These are phyloP conservation scores for Gossypium lobatum DNA, from an alignment of 441 rosid species.

Conservation along the genomic window DNA sequence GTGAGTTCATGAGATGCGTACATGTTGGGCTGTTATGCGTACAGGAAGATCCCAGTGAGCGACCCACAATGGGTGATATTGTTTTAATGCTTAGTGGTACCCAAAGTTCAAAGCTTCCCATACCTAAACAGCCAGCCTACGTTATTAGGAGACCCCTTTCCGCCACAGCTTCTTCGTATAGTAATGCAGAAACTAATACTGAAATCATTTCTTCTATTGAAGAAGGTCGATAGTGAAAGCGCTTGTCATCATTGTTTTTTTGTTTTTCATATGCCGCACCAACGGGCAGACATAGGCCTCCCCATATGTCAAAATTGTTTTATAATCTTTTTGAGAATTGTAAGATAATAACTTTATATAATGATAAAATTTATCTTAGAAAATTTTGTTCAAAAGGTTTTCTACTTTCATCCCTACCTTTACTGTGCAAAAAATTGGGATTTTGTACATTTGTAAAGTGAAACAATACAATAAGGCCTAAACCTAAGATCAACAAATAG, in stretches of 20 bases:
- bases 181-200: slow-evolving; percentile 12
- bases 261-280: too few relatives aligned
- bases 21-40: slow-evolving; percentile 55
- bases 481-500: too few relatives aligned
- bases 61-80: slow-evolving; percentile 42
- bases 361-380: too few relatives aligned
- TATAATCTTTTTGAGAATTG: too few relatives aligned
- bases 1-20: slow-evolving; percentile 39
- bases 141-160: slow-evolving; percentile 15
- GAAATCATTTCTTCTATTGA: not conserved
- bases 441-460: too few relatives aligned
- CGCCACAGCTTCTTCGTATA: slow-evolving; percentile 14
- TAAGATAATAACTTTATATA: too few relatives aligned
- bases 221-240: slow-evolving; percentile 12
- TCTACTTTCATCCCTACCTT: too few relatives aligned
- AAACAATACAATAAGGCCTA: too few relatives aligned
- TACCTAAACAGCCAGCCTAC: slow-evolving; percentile 11
- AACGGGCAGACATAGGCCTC: too few relatives aligned
- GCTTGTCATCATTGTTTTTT: not conserved
- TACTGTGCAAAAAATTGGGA: too few relatives aligned
- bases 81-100: slow-evolving; percentile 42
- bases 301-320: too few relatives aligned
- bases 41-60: slow-evolving; percentile 46
- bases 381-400: too few relatives aligned
- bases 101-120: slow-evolving; percentile 29